These are phyloP conservation scores for Cucumis sativus DNA, from an alignment of 306 rosid species.

Conservation along the genomic window Cucumber_9930_V3 NC_026657.2:16963001-16963500, in stretches of 20 bases:
- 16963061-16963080: slow-evolving; percentile 10
- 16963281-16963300: slow-evolving; percentile 21
- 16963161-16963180: not conserved
- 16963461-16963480: not conserved
- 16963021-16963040: slow-evolving; percentile 5
- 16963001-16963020: not conserved
- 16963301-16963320: slow-evolving; percentile 2
- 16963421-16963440: slow-evolving; percentile 20
- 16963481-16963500: not conserved
- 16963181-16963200: not conserved
- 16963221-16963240: slow-evolving; percentile 20
- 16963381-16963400: slow-evolving; percentile 24
- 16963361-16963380: not conserved
- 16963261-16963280: slow-evolving; percentile 33
- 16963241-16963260: slow-evolving; percentile 22
- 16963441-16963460: slow-evolving; percentile 28
- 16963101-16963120: slow-evolving; percentile 12
- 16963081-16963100: not conserved
- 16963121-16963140: slow-evolving; percentile 24
- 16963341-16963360: not conserved
- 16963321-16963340: not conserved
- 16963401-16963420: slow-evolving; percentile 19
- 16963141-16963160: slow-evolving; percentile 24
- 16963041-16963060: not conserved
- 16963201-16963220: not conserved